Conservation (phyloP, 257 asterid genomes). For the Gardenia jasminoides region DNA sequence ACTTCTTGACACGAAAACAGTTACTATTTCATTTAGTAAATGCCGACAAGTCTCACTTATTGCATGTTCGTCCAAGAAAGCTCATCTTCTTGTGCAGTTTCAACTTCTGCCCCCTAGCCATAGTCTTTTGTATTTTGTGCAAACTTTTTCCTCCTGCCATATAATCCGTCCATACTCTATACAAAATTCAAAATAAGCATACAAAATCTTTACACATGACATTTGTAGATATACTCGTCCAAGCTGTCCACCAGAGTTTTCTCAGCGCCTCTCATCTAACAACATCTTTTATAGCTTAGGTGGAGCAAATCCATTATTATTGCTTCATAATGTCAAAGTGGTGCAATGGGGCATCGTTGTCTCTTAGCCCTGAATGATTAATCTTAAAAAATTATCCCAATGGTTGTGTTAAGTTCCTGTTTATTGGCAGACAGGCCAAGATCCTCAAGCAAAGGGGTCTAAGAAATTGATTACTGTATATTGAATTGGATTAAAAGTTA, state of each 20-base stretch:
- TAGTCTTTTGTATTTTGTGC: background rate
- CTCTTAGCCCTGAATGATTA: background rate
- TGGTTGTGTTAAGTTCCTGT: background rate
- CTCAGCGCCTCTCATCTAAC: background rate
- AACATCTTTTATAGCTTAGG: background rate
- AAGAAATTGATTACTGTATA: background rate
- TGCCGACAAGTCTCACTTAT: constrained; percentile 22
- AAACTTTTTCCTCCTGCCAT: background rate
- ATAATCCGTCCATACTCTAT: background rate
- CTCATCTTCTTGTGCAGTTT: constrained; percentile 2
- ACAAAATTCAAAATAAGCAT: background rate
- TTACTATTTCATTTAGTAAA: constrained; percentile 6
- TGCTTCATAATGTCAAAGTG: constrained; percentile 11
- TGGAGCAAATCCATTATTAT: constrained; percentile 7
- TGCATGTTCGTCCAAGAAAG: constrained; percentile 15
- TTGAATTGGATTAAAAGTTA: background rate
- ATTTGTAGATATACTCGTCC: constrained; percentile 1
- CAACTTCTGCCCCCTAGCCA: background rate
- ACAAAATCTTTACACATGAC: background rate
- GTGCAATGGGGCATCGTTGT: constrained; percentile 5
- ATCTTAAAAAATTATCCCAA: background rate
- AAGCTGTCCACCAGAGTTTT: constrained; percentile 10
- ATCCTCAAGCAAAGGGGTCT: constrained; percentile 12
- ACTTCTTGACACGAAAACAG: background rate
- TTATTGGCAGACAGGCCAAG: constrained; percentile 16